Evolutionary conservation across 257 asterid genomes (phyloP).

Genomic region (Solanum sejunctum): DNA sequence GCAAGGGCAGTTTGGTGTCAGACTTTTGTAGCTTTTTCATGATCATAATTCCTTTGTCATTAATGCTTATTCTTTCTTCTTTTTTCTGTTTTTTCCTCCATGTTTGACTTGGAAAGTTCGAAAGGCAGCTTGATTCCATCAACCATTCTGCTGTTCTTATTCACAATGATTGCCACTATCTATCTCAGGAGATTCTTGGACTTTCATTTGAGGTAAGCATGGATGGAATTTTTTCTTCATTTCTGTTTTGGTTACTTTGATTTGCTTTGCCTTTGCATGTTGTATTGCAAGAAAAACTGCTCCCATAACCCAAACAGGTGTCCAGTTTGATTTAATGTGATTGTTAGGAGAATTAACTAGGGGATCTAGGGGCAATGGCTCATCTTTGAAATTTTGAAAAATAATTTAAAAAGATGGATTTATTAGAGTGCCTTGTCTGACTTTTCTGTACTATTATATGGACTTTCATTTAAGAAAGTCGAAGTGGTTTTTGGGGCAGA

Average conservation of each 20-base stretch:
- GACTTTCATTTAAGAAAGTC: not conserved
- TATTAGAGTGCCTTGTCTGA: not conserved
- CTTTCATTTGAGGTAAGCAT: constrained; percentile 82
- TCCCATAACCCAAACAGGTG: not conserved
- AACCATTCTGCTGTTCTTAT: constrained; percentile 88
- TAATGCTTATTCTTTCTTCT: not conserved
- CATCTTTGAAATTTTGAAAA: not conserved
- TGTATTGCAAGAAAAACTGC: not conserved
- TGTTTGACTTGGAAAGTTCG: constrained; percentile 49
- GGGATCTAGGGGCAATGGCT: not conserved
- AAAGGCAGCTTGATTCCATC: constrained; percentile 80
- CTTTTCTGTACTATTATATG: not conserved
- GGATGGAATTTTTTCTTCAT: not conserved
- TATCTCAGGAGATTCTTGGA: constrained; percentile 91
- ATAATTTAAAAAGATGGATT: not conserved
- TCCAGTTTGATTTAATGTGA: not conserved
- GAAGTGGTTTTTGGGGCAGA: not conserved
- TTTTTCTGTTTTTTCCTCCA: constrained; percentile 1
- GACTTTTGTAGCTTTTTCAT: not conserved
- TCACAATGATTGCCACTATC: constrained; percentile 90
- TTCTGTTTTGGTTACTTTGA: not conserved
- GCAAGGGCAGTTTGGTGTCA: not conserved
- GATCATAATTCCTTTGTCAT: not conserved
- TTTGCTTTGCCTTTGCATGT: not conserved
- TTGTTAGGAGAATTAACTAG: not conserved